Evolutionary conservation across 192 early-diverging fungal genomes (phyloP).

Genomic region (Lobosporangium transversale): DNA sequence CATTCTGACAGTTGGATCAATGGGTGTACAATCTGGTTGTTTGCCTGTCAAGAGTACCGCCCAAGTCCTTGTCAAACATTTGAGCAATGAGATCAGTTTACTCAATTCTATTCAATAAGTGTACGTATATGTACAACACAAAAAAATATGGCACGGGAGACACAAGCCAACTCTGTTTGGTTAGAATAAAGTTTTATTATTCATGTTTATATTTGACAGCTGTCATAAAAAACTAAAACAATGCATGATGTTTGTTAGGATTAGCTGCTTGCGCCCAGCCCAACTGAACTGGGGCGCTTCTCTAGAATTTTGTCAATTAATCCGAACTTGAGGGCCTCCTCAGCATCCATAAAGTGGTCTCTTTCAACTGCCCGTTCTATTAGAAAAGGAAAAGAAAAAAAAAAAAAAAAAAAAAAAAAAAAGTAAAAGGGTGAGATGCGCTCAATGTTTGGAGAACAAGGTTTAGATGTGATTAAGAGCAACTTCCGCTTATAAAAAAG

Average conservation of each 20-base stretch:
- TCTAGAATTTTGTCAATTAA: conserved; percentile 91
- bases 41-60: not conserved
- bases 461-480: too few species aligned
- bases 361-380: conserved; percentile 90
- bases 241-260: not conserved
- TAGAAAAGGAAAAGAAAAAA: not conserved
- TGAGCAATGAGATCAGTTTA: too few species aligned
- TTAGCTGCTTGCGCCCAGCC: conserved; percentile 5
- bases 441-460: not conserved
- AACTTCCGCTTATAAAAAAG: too few species aligned
- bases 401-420: not conserved
- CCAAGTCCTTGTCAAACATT: not conserved
- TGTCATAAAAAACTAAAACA: not conserved
- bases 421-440: not conserved
- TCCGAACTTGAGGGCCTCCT: conserved; percentile 90
- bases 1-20: too few species aligned
- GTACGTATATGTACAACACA: too few species aligned
- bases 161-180: too few species aligned
- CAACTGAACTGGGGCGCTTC: conserved; percentile 61
- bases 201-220: too few species aligned
- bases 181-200: too few species aligned
- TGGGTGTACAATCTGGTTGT: too few species aligned
- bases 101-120: too few species aligned
- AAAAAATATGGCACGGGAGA: not conserved
- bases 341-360: conserved; percentile 94